Base-by-base conservation (phyloP, 805 yeast genomes). In the Teunomyces gatunensis region DNA sequence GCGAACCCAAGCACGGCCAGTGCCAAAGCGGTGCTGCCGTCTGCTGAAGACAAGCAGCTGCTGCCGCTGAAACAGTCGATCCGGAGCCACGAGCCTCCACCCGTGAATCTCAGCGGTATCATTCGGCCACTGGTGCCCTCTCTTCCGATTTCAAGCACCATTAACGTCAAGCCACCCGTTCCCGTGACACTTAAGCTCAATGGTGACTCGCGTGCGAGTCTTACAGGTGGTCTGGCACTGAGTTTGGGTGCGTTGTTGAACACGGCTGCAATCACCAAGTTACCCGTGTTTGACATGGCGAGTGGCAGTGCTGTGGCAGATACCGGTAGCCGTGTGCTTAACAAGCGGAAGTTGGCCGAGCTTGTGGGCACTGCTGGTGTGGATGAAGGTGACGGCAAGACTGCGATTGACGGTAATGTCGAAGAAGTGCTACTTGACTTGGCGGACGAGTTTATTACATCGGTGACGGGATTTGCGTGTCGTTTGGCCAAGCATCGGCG, bases 401-500 rank as follows among this genome's bases (percentile, higher is more conserved):
- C 96, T 5, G 78, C 79, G 4, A 87, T 94, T 48, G 99, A 92
- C 65, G 98, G 97, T 23, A 97, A 94, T 66, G 96, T 89, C 13
- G 97, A 91, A 65, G 98, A 92, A 56, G 70, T 94, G 34, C 69
- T 94, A 30, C 73, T 94, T 39, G 99, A 94, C 65, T 71, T 94
- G 42, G 97, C 99, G 0, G 99, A 94, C 66, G 98, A 94, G 61
- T 94, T 94, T 61, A 94, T 94, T 12, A 80, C 87, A 6, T 84
- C 88, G 42, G 96, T 95, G 2, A 90, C 97, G 0, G 76, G 89
- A 2, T 94, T 94, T 71, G 96, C 98, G 0, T 92, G 98, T 63
- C 80, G 95, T 46, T 74, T 94, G 54, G 98, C 99, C 18, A 94
- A 94, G 64, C 97, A 92, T 62, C 79, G 99, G 56, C 89, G 88